Evolutionary conservation across 2,329 filamentous ascomycete genomes (phyloP).

Genomic region (Simplicillium aogashimaense): DNA sequence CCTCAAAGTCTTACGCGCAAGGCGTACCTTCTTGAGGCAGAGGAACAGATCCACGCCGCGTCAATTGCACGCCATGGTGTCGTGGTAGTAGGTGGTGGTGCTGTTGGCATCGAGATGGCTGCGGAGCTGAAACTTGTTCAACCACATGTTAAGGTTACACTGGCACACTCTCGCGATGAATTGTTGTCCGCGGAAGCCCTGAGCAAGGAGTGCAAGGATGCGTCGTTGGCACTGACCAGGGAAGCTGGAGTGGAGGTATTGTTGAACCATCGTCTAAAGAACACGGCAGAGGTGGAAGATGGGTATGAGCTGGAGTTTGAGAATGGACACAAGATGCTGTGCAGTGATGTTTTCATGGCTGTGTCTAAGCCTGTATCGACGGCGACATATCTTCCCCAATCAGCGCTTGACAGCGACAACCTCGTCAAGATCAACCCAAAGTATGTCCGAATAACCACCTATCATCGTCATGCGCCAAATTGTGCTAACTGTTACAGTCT

Average conservation of each 20-base stretch:
- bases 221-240: conserved; percentile 44
- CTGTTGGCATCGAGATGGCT: conserved; percentile 75
- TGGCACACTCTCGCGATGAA: conserved; percentile 62
- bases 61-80: conserved; percentile 45
- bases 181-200: conserved; percentile 67
- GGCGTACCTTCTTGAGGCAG: conserved; percentile 52
- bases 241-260: conserved; percentile 57
- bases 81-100: conserved; percentile 66
- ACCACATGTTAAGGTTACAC: conserved; percentile 55
- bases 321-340: conserved; percentile 47
- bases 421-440: conserved; percentile 53
- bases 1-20: conserved; percentile 54
- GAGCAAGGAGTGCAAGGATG: conserved; percentile 58
- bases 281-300: conserved; percentile 35
- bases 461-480: neutral
- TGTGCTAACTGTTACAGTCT: conserved; percentile 27
- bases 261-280: conserved; percentile 47
- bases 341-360: conserved; percentile 60
- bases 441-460: conserved; percentile 31
- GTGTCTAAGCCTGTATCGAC: conserved; percentile 54
- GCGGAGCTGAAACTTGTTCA: conserved; percentile 63
- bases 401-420: conserved; percentile 51
- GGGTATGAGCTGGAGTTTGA: conserved; percentile 44
- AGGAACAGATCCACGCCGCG: conserved; percentile 47
- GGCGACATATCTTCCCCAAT: conserved; percentile 49